Percentiles rank a stretch among this genome's conserved stretches.
Evolutionary conservation across 441 rosid species (phyloP).

Genomic region (Gossypium trilobum): DNA sequence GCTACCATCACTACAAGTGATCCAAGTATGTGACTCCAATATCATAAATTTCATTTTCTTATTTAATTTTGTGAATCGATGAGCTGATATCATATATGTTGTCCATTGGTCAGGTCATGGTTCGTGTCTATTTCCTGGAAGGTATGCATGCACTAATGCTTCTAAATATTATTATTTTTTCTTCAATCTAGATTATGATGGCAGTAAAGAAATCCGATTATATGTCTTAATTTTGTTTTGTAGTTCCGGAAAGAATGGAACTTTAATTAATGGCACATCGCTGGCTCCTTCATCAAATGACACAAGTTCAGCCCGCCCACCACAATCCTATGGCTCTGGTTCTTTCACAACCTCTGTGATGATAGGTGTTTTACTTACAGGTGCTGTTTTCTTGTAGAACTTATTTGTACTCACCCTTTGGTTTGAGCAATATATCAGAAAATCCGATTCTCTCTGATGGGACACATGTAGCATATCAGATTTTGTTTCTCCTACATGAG

Average conservation of each 20-base stretch:
- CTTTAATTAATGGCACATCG: constrained; percentile 41
- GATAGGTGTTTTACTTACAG: constrained; percentile 28
- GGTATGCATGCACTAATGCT: constrained; percentile 39
- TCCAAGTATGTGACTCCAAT: constrained; percentile 50
- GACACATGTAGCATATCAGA: constrained; percentile 34
- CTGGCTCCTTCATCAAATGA: constrained; percentile 72
- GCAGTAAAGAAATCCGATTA: constrained; percentile 14
- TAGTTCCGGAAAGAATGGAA: constrained; percentile 61
- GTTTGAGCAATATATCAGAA: not conserved
- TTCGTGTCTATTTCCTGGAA: constrained; percentile 65
- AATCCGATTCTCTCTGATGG: constrained; percentile 16
- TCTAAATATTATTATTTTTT: not conserved
- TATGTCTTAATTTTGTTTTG: constrained; percentile 16
- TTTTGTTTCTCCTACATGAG: constrained; percentile 47
- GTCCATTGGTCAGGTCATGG: constrained; percentile 57
- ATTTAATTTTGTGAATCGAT: not conserved
- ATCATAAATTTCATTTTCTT: not conserved
- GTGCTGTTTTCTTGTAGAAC: constrained; percentile 42
- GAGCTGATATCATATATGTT: not conserved
- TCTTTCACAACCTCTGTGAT: constrained; percentile 43
- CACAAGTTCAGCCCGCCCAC: constrained; percentile 42
- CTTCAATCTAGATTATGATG: not conserved
- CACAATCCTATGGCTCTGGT: constrained; percentile 21
- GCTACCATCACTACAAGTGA: constrained; percentile 77
- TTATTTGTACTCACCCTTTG: constrained; percentile 8